Evolutionary conservation across 1,284 basidiomycete genomes (phyloP).

Genomic region (Tremellales sp.): DNA sequence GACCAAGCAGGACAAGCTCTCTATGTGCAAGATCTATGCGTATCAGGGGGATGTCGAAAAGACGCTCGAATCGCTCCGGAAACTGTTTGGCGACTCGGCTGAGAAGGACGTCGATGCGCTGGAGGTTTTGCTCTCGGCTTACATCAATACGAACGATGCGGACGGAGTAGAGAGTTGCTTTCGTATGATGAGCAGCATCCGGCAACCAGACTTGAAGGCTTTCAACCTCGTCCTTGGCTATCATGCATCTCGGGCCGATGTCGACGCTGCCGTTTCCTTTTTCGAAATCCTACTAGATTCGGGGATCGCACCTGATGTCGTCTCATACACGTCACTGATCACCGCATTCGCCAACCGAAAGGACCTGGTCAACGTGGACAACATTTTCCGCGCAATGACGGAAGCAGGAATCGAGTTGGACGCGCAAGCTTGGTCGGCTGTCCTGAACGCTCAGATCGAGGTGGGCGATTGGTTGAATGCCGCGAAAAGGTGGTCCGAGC

Average conservation of each 20-base stretch:
- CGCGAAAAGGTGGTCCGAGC: conserved; percentile 19
- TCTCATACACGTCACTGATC: conserved; percentile 69
- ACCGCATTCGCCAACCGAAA: conserved; percentile 62
- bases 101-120: conserved; percentile 9
- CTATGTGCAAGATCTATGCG: conserved; percentile 5
- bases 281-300: conserved; percentile 62
- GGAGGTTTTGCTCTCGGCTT: conserved; percentile 19
- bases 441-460: conserved; percentile 83
- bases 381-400: conserved; percentile 56
- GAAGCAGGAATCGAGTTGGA: conserved; percentile 59
- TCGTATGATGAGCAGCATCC: conserved; percentile 8
- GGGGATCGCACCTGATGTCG: conserved; percentile 54
- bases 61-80: conserved; percentile 1
- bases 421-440: conserved; percentile 60
- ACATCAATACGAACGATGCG: conserved; percentile 16
- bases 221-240: conserved; percentile 59
- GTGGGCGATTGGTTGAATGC: conserved; percentile 60
- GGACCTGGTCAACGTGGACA: conserved; percentile 66
- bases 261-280: conserved; percentile 56
- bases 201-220: conserved; percentile 10
- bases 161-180: conserved; percentile 15
- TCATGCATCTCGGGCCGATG: conserved; percentile 59
- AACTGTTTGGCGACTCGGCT: conserved; percentile 1
- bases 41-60: conserved; percentile 8
- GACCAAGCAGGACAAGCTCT: conserved; percentile 4